Base-by-base conservation (phyloP, 2,329 filamentous ascomycete genomes). In the Fusarium subglutinans region DNA sequence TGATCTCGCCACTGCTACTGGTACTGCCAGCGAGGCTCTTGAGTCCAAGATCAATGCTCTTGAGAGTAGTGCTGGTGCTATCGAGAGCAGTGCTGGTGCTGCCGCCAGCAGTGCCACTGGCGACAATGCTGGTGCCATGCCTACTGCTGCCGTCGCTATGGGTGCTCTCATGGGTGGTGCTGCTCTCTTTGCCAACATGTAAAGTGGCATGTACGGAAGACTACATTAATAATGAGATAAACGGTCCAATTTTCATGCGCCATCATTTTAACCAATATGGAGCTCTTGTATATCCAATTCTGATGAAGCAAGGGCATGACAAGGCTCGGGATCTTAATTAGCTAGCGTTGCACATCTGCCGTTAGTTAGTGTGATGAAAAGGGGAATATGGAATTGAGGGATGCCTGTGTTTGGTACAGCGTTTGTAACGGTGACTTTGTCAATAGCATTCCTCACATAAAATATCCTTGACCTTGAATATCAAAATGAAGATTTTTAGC, bases 131-230 rank as follows among this genome's bases (percentile, higher is more conserved):
- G 81, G 78, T 54, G 78, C 82, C 51, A 76, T 78, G 63, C 82
- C 81, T 70, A 86, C 84, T 22, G 86, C 81, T 35, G 84, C 82
- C 35, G 73, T 87, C 47, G 85, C 83, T 26, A 78, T 87, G 53
- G 85, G 85, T 38, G 86, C 85, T 30, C 80, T 87, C 66, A 79
- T 87, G 55, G 86, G 85, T 30, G 86, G 85, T 74, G 85, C 83
- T 7, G 86, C 84, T 57, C 65, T 86, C 57, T 72, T 86, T 54
- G 82, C 79, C 76, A 86, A 86, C 81, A 64, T 87, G 76, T 87
- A 85, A 82, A 75, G 50, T 20, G 30, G 44, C 20, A 38, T 35
- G 47, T 30, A 24, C 50, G 26, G 18, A 56, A 24, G 20, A 69
- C n/a, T 5, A 28, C 28, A 44, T 24, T 37, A 63, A 24, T 37